Percentiles rank a stretch among this genome's conserved stretches.
These are phyloP conservation scores for Sordariomycetes sp. DNA, from an alignment of 2,329 filamentous ascomycete species.

Conservation along the genomic window DNA sequence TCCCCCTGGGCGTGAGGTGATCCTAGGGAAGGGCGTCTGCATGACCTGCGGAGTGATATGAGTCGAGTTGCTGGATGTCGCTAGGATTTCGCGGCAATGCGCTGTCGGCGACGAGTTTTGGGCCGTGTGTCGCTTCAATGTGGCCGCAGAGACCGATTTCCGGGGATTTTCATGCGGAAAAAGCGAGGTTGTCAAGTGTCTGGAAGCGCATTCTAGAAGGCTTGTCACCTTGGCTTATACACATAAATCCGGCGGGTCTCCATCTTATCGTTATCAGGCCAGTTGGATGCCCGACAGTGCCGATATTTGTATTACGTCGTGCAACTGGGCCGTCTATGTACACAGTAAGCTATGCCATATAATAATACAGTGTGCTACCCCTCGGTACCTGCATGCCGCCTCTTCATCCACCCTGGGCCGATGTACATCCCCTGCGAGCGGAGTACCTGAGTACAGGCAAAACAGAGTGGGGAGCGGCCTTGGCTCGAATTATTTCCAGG, in stretches of 20 bases:
- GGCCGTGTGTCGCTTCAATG: too few relatives aligned
- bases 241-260: too few relatives aligned
- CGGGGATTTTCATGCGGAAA: too few relatives aligned
- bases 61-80: neutral
- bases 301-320: neutral
- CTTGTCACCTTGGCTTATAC: too few relatives aligned
- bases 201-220: too few relatives aligned
- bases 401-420: neutral
- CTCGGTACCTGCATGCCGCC: neutral
- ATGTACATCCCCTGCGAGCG: neutral
- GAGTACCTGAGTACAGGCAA: neutral
- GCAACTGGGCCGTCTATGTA: neutral
- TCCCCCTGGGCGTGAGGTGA: constrained; percentile 63
- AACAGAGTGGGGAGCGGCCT: neutral
- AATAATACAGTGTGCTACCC: neutral
- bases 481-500: neutral
- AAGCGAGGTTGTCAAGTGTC: too few relatives aligned
- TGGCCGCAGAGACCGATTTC: too few relatives aligned
- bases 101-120: too few relatives aligned
- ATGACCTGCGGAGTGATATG: constrained; percentile 17
- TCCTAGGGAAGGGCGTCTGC: constrained; percentile 66
- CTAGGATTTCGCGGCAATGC: too few relatives aligned
- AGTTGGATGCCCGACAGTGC: too few relatives aligned
- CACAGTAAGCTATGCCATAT: neutral
- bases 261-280: too few relatives aligned